Evolutionary conservation across 495 filamentous ascomycete genomes (phyloP), one percentile per base, ranked within the genome.

Genomic region (Jackrogersella multiformis): DNA sequence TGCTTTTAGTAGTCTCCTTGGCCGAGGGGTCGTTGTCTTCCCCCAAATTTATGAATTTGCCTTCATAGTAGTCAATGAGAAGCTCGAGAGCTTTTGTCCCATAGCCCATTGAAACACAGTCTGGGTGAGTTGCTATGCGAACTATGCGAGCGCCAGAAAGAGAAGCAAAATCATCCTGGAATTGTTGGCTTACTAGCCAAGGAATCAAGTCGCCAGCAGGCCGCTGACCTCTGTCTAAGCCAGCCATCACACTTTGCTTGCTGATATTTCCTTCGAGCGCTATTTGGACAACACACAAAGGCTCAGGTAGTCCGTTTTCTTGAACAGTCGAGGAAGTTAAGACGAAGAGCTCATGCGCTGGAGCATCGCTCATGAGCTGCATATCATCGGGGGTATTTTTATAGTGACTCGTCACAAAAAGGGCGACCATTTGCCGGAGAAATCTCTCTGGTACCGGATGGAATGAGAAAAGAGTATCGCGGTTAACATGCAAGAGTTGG

Each of bases 311-410:
- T 44, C 90, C 88, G 20, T 88, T 86, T 32, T 90, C 86, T 68
- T 94, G 92, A 32, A 90, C 83, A 20, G 96, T 88, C 0, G 95
- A 94, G 5, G 94, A 91, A 4, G 96, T 92, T 34, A 99, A 88
- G 26, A 97, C 96, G 72, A 93, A 98, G 15, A 99, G 88, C 76
- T 98, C 93, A 73, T 99, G 96, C 0, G 95, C 94, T 9, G 96
- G 96, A 5, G 96, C 95, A 79, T 99, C 96, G 68, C 90, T 94
- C 91, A 99, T 95, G 32, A 99, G 87, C 75, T 98, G 96, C 24
- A 99, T 84, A 73, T 99, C 96, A 71, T 99, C 97, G 3, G 96
- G 96, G 1, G 93, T 93, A 77, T 99, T 99, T 78, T 98, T 98
- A 81, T 99, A 95, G 74, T 96, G 93, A 73, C 91, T 94, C 15